phyloP scores from a whole-genome alignment of 2,329 filamentous ascomycete species.

The Hymenoscyphus fraxineus region DNA sequence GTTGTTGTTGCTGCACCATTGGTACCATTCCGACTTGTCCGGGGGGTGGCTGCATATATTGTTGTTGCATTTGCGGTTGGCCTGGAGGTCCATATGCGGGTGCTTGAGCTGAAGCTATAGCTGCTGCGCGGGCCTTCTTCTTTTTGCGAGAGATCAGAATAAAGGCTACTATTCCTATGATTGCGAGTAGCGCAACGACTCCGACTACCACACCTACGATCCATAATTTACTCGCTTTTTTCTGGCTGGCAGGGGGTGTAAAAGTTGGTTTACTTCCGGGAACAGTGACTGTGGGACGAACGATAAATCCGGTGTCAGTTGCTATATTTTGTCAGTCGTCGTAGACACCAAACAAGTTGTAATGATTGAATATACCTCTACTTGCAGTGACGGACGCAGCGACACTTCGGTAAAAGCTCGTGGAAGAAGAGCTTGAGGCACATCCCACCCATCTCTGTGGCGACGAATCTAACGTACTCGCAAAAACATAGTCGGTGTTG shows the following conservation, averaged over 20 bases:
- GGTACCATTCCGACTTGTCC: neutral
- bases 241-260: neutral
- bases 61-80: neutral
- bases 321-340: neutral
- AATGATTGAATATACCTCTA: neutral
- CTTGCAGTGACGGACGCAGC: neutral
- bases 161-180: slow-evolving; percentile 6
- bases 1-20: neutral
- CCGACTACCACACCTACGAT: slow-evolving; percentile 8
- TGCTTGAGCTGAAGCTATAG: slow-evolving; percentile 3
- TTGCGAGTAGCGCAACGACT: slow-evolving; percentile 5
- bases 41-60: slow-evolving; percentile 1
- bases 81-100: neutral
- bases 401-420: slow-evolving; percentile 4
- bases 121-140: slow-evolving; percentile 13
- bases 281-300: slow-evolving; percentile 5
- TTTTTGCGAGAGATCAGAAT: slow-evolving; percentile 10
- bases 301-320: neutral
- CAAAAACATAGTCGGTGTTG: slow-evolving; percentile 9
- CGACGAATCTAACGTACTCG: neutral
- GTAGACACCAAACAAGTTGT: neutral
- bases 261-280: neutral
- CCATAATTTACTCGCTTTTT: slow-evolving; percentile 7
- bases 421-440: neutral
- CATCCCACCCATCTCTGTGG: slow-evolving; percentile 7